These are phyloP conservation scores for Pestalotiopsis fici DNA, from an alignment of 2,329 filamentous ascomycete species.

Conservation along the genomic window DNA sequence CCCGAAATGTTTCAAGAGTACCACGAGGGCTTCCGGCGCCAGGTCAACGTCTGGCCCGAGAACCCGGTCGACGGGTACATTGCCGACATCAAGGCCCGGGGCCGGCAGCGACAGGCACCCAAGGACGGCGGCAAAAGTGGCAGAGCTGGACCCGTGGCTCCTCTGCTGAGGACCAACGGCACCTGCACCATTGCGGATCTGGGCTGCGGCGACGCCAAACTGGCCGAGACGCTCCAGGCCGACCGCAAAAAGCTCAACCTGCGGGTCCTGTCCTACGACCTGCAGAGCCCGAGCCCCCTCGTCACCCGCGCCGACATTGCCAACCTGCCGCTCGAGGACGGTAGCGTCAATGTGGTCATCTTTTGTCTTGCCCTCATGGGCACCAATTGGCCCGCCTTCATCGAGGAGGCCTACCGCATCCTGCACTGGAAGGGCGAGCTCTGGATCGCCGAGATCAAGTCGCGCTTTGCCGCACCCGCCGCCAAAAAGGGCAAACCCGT, in stretches of 20 bases:
- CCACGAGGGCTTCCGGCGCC: slow-evolving; percentile 92
- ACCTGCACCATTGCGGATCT: slow-evolving; percentile 83
- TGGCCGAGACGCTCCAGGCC: slow-evolving; percentile 68
- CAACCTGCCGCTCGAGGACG: slow-evolving; percentile 73
- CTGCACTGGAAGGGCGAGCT: slow-evolving; percentile 93
- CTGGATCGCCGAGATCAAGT: slow-evolving; percentile 97
- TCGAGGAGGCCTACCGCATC: slow-evolving; percentile 92
- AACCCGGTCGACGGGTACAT: slow-evolving; percentile 94
- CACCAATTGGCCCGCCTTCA: slow-evolving; percentile 95
- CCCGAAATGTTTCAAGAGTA: slow-evolving; percentile 97
- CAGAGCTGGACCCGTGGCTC: slow-evolving; percentile 29
- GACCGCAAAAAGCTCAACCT: slow-evolving; percentile 69
- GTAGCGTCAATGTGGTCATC: slow-evolving; percentile 80
- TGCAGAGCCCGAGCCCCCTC: slow-evolving; percentile 73
- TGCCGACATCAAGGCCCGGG: slow-evolving; percentile 67
- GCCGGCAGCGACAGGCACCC: slow-evolving; percentile 43
- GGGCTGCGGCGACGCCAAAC: slow-evolving; percentile 87
- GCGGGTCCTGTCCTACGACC: slow-evolving; percentile 81
- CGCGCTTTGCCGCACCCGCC: slow-evolving; percentile 71
- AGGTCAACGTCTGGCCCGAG: slow-evolving; percentile 94
- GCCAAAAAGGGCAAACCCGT: slow-evolving; percentile 47
- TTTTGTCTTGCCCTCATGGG: slow-evolving; percentile 98
- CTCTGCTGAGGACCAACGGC: slow-evolving; percentile 72
- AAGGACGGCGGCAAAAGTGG: not conserved
- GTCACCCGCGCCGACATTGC: slow-evolving; percentile 91